Evolutionary conservation across 2,329 filamentous ascomycete genomes (phyloP), one percentile per base, ranked within the genome.

Genomic region (Aureobasidium sp.): DNA sequence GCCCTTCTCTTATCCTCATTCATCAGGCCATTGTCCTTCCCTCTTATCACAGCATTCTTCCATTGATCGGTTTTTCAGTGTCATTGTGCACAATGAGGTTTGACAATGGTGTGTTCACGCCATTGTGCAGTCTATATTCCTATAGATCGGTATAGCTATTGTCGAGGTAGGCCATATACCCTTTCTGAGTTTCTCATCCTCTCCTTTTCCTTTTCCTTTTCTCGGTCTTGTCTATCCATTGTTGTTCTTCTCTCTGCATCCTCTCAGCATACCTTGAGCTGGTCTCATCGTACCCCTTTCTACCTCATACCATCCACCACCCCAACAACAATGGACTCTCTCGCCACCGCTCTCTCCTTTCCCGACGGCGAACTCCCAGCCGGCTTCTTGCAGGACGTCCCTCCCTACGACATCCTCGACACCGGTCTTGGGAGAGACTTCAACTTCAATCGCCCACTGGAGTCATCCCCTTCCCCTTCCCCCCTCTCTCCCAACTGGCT

Each of bases 121-220:
- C 27, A 55, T 55, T 55, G 51, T 42, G 17, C 10, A 13, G 9
- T 29, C n/a, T 37, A 19, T 43, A 40, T 7, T 17, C 15, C 49
- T 29, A 55, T 43, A 42, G 23, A 55, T n/a, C 37, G 19, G 37
- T 43, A 43, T 55, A 54, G 38, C 51, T 55, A 55, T 55, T 55
- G 51, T 55, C 51, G 4, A 31, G n/a, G 38, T 43, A 55, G 38
- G 38, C 42, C 27, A 29, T 42, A 23, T 43, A 25, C n/a, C 27
- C 27, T 31, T 21, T 37, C 23, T 29, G 37, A 33, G 27, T 23
- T 19, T 33, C 38, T 33, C 27, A 1, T n/a, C 27, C 27, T 29
- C 33, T 53, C 21, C 49, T 31, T 54, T 31, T 54, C 50, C n/a
- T 42, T 33, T 6, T 17, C 11, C 27, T 55, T 25, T 43, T 27